Base-by-base conservation (phyloP, 208 protist species). In the Borovskyia barvae region DNA sequence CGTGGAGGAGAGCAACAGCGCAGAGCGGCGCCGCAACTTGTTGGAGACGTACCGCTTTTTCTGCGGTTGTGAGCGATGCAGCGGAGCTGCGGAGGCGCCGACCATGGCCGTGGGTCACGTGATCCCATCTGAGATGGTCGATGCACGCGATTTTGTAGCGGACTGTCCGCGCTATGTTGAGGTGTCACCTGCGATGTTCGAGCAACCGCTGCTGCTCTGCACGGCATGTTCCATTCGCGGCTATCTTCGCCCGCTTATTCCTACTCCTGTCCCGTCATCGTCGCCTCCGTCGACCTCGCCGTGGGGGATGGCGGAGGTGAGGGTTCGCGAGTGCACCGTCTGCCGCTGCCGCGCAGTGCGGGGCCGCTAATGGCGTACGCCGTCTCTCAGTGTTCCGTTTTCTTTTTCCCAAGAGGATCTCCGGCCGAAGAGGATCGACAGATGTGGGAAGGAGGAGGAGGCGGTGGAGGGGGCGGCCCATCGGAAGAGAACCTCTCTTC, bases 1-100 rank as follows among this genome's bases (percentile, higher is more conserved):
- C 49, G 70, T 88, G 1, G 75, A 86, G 54, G 62, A 92, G 57
- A 19, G 35, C 36, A 80, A 66, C 45, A 83, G 76, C 2, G 68
- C 81, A 24, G 80, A 82, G 54, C 78, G 85, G 8, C 74, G 82
- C 11, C 72, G 76, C 24, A 66, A 68, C 19, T 39, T 89, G 51
- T 64, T 89, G 19, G 32, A 62, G 15, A 75, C 64, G 8, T 89
- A 87, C 45, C 75, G 81, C 0, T 92, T 92, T 50, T 83, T 74
- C 57, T 92, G 85, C 55, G 35, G 61, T 11, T 92, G 85, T 53
- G 56, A 63, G 47, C 78, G 85, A 19, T 92, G 85, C 50, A 45
- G 50, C 41, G 32, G 40, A 17, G 20, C 37, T 5, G 48, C 50
- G 15, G 48, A 69, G 35, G 52, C 29, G 1, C 63, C 63, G 15